Evolutionary conservation across 306 rosid species (phyloP).

Genomic region (Ziziphus jujuba): DNA sequence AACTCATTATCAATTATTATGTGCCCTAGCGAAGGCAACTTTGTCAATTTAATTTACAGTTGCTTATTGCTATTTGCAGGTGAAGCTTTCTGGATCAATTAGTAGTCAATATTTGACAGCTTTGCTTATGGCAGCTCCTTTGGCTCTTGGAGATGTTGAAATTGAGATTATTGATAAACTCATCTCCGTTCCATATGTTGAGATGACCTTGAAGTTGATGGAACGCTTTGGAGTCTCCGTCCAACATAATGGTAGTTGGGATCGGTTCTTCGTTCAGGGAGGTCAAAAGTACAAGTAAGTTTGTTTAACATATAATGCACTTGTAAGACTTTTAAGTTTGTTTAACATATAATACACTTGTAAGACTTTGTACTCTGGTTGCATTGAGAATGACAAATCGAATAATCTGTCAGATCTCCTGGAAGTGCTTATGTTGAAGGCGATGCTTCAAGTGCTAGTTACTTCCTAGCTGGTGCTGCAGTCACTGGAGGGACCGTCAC

Average conservation of each 20-base stretch:
- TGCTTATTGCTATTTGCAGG: constrained; percentile 48
- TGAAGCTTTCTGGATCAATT: constrained; percentile 91
- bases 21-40: constrained; percentile 12
- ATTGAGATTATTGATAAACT: constrained; percentile 87
- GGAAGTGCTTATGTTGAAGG: constrained; percentile 97
- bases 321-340: no score
- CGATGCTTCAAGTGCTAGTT: constrained; percentile 99
- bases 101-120: constrained; percentile 98
- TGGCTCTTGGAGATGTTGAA: constrained; percentile 94
- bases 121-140: constrained; percentile 96
- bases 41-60: constrained; percentile 14
- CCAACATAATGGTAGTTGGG: constrained; percentile 79
- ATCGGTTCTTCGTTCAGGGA: constrained; percentile 75
- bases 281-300: constrained; percentile 98
- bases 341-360: constrained; percentile 9
- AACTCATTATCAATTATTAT: neutral
- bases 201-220: constrained; percentile 97
- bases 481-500: constrained; percentile 98
- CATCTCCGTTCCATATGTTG: constrained; percentile 94
- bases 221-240: constrained; percentile 90
- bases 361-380: constrained; percentile 17
- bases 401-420: constrained; percentile 63
- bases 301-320: constrained; percentile 18
- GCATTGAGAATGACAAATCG: constrained; percentile 17
- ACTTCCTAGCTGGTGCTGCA: constrained; percentile 99